Conservation (phyloP, 2,329 filamentous ascomycete genomes). For the Hypoxylon sp. region DNA sequence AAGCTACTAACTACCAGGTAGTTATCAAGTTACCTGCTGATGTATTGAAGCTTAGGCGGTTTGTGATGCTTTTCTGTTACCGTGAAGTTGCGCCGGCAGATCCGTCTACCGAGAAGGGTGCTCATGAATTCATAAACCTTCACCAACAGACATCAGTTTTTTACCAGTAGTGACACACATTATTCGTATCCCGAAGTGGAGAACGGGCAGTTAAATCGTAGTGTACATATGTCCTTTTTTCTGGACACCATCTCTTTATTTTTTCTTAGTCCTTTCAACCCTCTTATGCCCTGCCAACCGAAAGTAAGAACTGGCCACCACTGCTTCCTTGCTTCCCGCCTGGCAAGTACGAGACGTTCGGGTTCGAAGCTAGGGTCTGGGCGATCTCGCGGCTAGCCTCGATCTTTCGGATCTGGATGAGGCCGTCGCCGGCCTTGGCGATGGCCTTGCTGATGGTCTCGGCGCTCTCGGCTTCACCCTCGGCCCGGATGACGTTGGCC, state of each 20-base stretch:
- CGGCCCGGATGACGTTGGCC: slow-evolving; percentile 97
- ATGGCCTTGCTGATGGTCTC: slow-evolving; percentile 96
- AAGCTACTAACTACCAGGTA: neutral
- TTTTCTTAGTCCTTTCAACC: slow-evolving; percentile 6
- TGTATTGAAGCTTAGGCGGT: neutral
- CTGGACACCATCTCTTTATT: slow-evolving; percentile 21
- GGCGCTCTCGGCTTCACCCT: slow-evolving; percentile 97
- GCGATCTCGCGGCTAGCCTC: slow-evolving; percentile 98
- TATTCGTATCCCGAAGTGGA: slow-evolving; percentile 54
- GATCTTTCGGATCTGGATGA: slow-evolving; percentile 96
- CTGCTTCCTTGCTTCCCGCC: slow-evolving; percentile 74
- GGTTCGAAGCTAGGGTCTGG: slow-evolving; percentile 87
- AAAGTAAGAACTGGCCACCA: slow-evolving; percentile 64
- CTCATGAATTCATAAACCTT: slow-evolving; percentile 8
- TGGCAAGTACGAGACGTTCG: slow-evolving; percentile 95
- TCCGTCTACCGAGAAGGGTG: neutral
- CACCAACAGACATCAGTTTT: slow-evolving; percentile 13
- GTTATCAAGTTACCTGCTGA: neutral
- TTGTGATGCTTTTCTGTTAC: neutral
- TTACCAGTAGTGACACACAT: slow-evolving; percentile 51
- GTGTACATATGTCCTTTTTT: slow-evolving; percentile 47
- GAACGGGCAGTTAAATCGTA: slow-evolving; percentile 51
- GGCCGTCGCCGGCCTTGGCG: slow-evolving; percentile 90
- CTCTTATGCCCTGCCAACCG: slow-evolving; percentile 62
- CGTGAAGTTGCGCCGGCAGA: neutral